A percentile compares a stretch with the other conserved stretches of the same genome.
Conservation (phyloP, 306 rosid species). For the Sphenostylis stenocarpa region DNA sequence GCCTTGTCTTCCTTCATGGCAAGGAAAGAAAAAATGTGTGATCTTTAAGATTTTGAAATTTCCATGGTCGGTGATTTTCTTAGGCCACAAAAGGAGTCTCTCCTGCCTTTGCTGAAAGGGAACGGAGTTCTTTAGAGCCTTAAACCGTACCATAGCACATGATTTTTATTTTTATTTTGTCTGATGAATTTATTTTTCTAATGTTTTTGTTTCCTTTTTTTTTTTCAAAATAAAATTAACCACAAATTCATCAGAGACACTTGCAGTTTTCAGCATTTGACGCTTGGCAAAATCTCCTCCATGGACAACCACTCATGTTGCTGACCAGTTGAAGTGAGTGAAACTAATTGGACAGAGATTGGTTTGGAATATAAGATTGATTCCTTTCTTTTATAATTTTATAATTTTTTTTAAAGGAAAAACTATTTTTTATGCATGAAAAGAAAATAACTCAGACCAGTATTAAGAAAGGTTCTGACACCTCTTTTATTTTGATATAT, state of each 20-base stretch:
- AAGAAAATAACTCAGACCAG: background rate
- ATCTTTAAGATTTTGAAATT: background rate
- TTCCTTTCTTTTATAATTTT: background rate
- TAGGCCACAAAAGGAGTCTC: slow-evolving; percentile 6
- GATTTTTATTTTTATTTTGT: no score
- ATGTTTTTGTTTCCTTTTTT: background rate
- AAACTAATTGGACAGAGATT: background rate
- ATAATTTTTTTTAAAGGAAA: no score
- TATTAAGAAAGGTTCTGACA: background rate
- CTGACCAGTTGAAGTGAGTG: background rate
- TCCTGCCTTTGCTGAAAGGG: slow-evolving; percentile 19
- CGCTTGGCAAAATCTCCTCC: slow-evolving; percentile 27
- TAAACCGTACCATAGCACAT: background rate
- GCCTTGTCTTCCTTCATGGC: slow-evolving; percentile 21
- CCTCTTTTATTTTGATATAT: background rate
- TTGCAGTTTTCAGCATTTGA: background rate
- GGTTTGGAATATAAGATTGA: background rate
- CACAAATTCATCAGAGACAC: background rate
- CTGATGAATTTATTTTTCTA: background rate
- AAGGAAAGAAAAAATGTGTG: slow-evolving; percentile 22
- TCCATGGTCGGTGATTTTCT: slow-evolving; percentile 34
- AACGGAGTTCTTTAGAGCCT: background rate
- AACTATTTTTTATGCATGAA: no score
- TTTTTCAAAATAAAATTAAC: background rate
- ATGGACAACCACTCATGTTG: background rate